These are phyloP conservation scores for Datura wrightii DNA, from an alignment of 257 asterid species.

Conservation along the genomic window DNA sequence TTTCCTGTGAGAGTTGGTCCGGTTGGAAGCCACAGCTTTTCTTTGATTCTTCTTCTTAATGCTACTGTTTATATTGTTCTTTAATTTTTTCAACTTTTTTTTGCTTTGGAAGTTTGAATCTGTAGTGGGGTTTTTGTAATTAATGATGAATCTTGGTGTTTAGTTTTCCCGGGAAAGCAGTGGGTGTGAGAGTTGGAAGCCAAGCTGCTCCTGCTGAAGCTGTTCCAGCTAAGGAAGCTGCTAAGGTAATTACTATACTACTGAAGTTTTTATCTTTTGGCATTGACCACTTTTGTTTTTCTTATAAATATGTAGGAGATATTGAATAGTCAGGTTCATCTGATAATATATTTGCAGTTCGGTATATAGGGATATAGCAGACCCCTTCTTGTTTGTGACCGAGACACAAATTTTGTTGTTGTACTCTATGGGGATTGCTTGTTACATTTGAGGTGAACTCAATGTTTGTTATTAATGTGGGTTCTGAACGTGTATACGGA, in stretches of 20 bases:
- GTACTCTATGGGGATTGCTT: neutral
- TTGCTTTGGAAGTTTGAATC: neutral
- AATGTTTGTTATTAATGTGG: neutral
- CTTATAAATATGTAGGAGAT: neutral
- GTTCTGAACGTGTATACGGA: neutral
- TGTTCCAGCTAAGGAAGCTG: conserved; percentile 57
- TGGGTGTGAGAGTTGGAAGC: conserved; percentile 76
- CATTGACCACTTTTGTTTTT: neutral
- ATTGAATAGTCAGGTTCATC: neutral
- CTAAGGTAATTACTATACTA: conserved; percentile 42
- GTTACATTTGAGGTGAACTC: neutral
- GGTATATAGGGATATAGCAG: neutral
- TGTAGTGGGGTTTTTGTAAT: neutral
- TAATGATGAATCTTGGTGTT: neutral
- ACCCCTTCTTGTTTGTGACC: too few relatives aligned
- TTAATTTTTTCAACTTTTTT: neutral
- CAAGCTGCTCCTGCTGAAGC: conserved; percentile 55
- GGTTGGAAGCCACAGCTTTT: conserved; percentile 47
- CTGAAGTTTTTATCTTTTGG: neutral
- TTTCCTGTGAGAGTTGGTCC: conserved; percentile 88
- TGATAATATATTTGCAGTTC: neutral
- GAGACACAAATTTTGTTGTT: too few relatives aligned
- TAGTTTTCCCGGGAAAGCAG: conserved; percentile 79
- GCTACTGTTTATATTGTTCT: too few relatives aligned
- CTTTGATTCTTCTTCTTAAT: neutral